Percentiles rank a stretch among this genome's conserved stretches.
Conservation (phyloP, 495 filamentous ascomycete genomes). For the Pyrenula massariospora region DNA sequence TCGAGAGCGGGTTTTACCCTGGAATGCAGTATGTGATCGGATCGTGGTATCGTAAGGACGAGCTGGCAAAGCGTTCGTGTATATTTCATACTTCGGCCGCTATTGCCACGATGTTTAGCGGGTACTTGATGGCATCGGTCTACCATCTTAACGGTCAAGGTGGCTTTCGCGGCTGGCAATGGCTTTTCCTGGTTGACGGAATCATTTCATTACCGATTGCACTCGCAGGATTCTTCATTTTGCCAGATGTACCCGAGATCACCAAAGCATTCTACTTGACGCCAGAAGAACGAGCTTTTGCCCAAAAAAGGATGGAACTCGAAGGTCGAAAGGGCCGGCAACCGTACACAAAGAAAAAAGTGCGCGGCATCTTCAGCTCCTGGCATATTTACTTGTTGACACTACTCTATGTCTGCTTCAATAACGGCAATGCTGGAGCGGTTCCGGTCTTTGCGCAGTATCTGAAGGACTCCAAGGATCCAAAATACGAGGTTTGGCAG, state of each 20-base stretch:
- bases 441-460: conserved; percentile 29
- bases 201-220: conserved; percentile 35
- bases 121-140: conserved; percentile 44
- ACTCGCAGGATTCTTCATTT: conserved; percentile 43
- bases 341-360: conserved; percentile 31
- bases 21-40: conserved; percentile 41
- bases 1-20: conserved; percentile 33
- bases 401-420: conserved; percentile 31
- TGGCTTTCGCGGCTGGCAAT: conserved; percentile 38
- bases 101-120: conserved; percentile 45
- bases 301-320: conserved; percentile 32
- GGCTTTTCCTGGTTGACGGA: conserved; percentile 31
- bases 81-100: conserved; percentile 48
- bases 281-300: conserved; percentile 16
- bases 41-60: conserved; percentile 40
- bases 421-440: conserved; percentile 19
- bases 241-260: conserved; percentile 51
- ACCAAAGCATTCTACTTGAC: conserved; percentile 39
- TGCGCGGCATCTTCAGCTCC: conserved; percentile 40
- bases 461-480: conserved; percentile 24
- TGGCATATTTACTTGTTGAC: conserved; percentile 40
- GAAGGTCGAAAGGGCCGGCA: conserved; percentile 31
- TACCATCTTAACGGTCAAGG: conserved; percentile 33
- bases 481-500: conserved; percentile 24
- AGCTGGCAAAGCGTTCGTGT: conserved; percentile 46